These are phyloP conservation scores for Epichloe scottii DNA, from an alignment of 2,329 filamentous ascomycete species.

Conservation along the genomic window DNA sequence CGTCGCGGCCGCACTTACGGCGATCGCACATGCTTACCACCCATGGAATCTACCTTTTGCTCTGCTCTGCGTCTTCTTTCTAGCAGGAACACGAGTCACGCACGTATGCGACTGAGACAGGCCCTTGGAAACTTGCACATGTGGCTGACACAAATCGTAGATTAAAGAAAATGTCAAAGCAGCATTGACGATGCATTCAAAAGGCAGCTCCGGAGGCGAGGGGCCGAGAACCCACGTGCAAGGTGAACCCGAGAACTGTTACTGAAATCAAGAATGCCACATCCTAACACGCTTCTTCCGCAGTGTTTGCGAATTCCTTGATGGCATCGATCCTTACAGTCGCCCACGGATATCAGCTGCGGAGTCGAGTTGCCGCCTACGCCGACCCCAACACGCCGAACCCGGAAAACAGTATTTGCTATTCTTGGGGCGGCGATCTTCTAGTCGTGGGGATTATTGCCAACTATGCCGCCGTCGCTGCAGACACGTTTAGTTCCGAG, in stretches of 20 bases:
- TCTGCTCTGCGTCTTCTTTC: conserved; percentile 73
- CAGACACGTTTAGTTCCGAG: conserved; percentile 92
- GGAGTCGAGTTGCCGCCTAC: conserved; percentile 30
- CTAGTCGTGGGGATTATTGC: conserved; percentile 54
- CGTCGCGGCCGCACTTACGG: conserved; percentile 58
- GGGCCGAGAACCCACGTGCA: conserved; percentile 75
- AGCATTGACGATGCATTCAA: conserved; percentile 63
- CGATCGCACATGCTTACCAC: conserved; percentile 72
- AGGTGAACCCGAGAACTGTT: conserved; percentile 27
- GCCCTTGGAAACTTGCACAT: background rate
- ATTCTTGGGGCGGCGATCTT: conserved; percentile 48
- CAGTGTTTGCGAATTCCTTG: conserved; percentile 74
- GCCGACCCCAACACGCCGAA: conserved; percentile 18
- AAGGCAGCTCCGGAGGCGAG: conserved; percentile 64
- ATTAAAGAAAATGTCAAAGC: conserved; percentile 83
- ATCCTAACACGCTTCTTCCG: conserved; percentile 2
- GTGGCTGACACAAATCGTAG: conserved; percentile 24
- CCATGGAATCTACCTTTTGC: conserved; percentile 89
- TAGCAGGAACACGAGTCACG: conserved; percentile 71
- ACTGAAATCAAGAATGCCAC: background rate
- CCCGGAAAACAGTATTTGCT: conserved; percentile 37
- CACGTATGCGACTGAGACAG: conserved; percentile 40
- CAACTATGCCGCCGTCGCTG: conserved; percentile 84
- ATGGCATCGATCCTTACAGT: conserved; percentile 56
- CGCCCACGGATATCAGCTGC: conserved; percentile 48